These are phyloP conservation scores for Berkeleyomyces rouxiae DNA, from an alignment of 2,329 filamentous ascomycete genomes.

Conservation along the genomic window DNA sequence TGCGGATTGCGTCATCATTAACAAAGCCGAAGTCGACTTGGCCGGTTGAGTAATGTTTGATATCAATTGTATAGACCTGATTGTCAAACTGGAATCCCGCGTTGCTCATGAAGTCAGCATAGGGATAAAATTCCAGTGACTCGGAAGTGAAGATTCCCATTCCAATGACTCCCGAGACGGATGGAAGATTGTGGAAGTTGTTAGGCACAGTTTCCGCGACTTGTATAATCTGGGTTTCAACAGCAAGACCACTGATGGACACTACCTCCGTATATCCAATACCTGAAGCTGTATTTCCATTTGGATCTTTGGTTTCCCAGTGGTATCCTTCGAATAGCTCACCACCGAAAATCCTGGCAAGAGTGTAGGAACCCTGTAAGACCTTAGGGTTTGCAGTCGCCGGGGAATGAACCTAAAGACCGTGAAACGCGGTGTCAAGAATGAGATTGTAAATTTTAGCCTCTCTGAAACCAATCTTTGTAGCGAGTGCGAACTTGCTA, in stretches of 20 bases:
- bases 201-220: conserved; percentile 25
- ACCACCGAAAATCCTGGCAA: conserved; percentile 23
- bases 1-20: conserved; percentile 44
- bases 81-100: background rate
- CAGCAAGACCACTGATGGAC: conserved; percentile 25
- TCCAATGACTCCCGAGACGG: conserved; percentile 25
- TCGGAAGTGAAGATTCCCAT: conserved; percentile 25
- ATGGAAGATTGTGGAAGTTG: conserved; percentile 23
- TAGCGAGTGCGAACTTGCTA: conserved; percentile 24
- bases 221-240: conserved; percentile 27
- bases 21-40: conserved; percentile 61
- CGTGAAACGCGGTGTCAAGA: conserved; percentile 31
- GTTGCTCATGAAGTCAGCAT: conserved; percentile 29
- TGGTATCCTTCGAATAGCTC: conserved; percentile 22
- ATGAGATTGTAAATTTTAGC: conserved; percentile 24
- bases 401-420: conserved; percentile 33
- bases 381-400: conserved; percentile 23
- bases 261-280: conserved; percentile 29
- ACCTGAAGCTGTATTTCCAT: conserved; percentile 27
- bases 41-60: conserved; percentile 42
- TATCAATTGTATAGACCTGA: conserved; percentile 44
- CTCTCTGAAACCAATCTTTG: conserved; percentile 28
- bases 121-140: conserved; percentile 24
- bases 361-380: conserved; percentile 25
- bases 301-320: conserved; percentile 29